These are phyloP conservation scores for Pleomassaria siparia DNA, from an alignment of 2,329 filamentous ascomycete genomes.

Conservation along the genomic window DNA sequence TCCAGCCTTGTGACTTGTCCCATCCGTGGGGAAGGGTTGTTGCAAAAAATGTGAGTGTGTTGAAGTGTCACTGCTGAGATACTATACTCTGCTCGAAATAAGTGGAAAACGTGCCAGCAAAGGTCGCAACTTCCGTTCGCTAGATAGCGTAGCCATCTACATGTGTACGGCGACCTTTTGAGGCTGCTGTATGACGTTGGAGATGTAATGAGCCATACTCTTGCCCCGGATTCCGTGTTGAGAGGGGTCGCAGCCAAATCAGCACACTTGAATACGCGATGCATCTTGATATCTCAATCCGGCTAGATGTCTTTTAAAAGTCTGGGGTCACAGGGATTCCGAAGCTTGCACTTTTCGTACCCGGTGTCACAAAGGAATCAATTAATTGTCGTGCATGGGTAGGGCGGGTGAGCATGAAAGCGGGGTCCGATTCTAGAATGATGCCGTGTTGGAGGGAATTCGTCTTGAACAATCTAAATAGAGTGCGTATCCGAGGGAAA, in stretches of 20 bases:
- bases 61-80: neutral
- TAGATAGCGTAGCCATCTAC: no score
- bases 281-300: neutral
- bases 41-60: no score
- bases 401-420: neutral
- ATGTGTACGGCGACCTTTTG: no score
- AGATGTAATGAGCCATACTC: neutral
- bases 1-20: neutral
- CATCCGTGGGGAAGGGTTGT: neutral
- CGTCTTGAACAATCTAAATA: neutral
- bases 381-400: neutral
- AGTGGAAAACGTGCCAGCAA: no score
- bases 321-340: neutral
- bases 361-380: neutral
- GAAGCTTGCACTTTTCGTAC: slow-evolving; percentile 1
- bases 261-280: neutral
- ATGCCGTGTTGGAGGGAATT: neutral
- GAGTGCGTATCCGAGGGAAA: neutral
- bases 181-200: no score
- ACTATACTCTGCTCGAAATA: no score
- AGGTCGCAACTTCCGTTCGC: no score
- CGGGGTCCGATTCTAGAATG: neutral
- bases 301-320: neutral
- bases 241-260: neutral
- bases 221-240: neutral